Evolutionary conservation across 2,329 filamentous ascomycete species (phyloP).

Genomic region (Dactylellina haptotyla): DNA sequence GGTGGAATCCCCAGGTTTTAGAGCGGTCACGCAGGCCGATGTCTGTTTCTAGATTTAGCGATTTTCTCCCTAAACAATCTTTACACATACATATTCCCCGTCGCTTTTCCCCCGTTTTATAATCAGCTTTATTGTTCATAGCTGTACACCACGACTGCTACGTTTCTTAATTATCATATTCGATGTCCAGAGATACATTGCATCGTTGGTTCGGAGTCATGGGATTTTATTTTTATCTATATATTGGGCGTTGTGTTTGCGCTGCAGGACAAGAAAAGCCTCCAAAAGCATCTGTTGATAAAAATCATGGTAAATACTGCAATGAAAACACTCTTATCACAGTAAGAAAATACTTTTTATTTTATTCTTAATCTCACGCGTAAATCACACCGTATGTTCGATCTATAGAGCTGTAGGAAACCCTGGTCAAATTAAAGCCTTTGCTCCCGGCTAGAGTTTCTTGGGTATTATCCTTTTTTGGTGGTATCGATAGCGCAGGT

Average conservation of each 20-base stretch:
- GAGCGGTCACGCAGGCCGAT: slow-evolving; percentile 3
- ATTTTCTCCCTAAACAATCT: slow-evolving; percentile 1
- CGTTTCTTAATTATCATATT: slow-evolving; percentile 49
- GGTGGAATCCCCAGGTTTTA: slow-evolving; percentile 61
- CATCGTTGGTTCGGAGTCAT: slow-evolving; percentile 51
- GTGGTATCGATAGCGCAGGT: slow-evolving; percentile 43
- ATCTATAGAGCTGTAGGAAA: not conserved
- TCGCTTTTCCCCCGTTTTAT: too few relatives aligned
- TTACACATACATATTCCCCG: too few relatives aligned
- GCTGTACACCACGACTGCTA: slow-evolving; percentile 53
- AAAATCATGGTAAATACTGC: slow-evolving; percentile 33
- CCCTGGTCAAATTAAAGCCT: not conserved
- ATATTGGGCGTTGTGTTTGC: slow-evolving; percentile 48
- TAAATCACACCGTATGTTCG: too few relatives aligned
- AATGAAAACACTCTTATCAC: slow-evolving; percentile 26
- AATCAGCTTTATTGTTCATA: slow-evolving; percentile 5
- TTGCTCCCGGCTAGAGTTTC: not conserved
- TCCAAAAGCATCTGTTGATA: slow-evolving; percentile 46
- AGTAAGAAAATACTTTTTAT: not conserved
- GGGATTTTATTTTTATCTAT: slow-evolving; percentile 20
- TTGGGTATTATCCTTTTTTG: too few relatives aligned
- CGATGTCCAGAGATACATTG: slow-evolving; percentile 52
- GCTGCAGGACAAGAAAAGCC: slow-evolving; percentile 25
- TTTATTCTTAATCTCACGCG: too few relatives aligned
- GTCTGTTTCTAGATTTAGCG: slow-evolving; percentile 31